Evolutionary conservation across 768 basidiomycete species (phyloP), one percentile per base, ranked within the genome.

Genomic region (Pleurotus pulmonarius): DNA sequence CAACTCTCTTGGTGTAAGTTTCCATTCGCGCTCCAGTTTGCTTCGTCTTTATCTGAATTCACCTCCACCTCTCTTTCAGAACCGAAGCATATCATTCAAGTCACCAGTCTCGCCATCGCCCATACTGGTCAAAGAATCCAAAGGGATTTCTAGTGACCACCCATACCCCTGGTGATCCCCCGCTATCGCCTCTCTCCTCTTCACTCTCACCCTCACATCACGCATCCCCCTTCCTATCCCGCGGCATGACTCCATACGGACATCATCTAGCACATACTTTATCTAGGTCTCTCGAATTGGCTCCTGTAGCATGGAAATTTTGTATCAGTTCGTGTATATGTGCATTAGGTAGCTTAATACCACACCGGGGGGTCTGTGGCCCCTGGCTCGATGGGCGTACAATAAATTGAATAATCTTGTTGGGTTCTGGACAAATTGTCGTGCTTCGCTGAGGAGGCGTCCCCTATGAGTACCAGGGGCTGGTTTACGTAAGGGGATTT

Each of bases 401-500:
- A 34, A 34, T 34, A 34, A 34, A 34, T 34, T 34, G 29, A 34
- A 34, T 34, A 34, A 34, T 34, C 11, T 34, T 4, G 29, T 34
- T 34, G 3, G 29, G 29, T 34, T 34, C 29, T 34, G 11, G 7
- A 11, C 29, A 34, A 11, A 34, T 34, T 34, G 29, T 8, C 3
- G 29, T 34, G 29, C 29, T 29, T 29, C 11, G 29, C 29, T 11
- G 29, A 34, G 29, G 11, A 34, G 29, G 29, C 29, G 11, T 34
- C 29, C 29, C 29, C 29, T 34, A 34, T 34, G 29, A 3, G 8
- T 11, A 9, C 11, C 29, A 34, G 29, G 29, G 29, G 9, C 58
- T 58, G 63, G 62, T 62, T 44, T 44, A 44, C 41, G 20, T 44
- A 44, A 44, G n/a, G n/a, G 20, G 20, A 16, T 16, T n/a, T 44